Conservation (phyloP, 306 rosid genomes). For the Cucumis melo region DNA sequence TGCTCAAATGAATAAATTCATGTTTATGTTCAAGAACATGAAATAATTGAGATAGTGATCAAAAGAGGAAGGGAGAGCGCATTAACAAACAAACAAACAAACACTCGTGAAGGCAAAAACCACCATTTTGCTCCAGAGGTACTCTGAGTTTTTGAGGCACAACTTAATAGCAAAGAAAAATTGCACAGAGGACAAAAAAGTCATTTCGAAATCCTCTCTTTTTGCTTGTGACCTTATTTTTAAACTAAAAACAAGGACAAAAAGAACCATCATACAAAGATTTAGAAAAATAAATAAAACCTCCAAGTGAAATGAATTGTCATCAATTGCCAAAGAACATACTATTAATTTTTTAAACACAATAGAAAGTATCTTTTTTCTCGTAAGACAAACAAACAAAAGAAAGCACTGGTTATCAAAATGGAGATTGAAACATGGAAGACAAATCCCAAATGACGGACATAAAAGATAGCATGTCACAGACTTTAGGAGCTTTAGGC, state of each 20-base stretch:
- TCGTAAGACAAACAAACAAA: background rate
- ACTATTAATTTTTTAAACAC: background rate
- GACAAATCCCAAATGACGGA: conserved; percentile 21
- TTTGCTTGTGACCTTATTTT: background rate
- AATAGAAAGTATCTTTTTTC: background rate
- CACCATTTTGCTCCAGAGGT: background rate
- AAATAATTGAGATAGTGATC: background rate
- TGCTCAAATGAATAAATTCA: background rate
- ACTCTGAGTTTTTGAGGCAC: background rate
- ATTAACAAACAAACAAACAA: background rate
- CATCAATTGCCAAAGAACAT: background rate
- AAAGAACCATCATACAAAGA: background rate
- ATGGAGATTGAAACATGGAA: background rate
- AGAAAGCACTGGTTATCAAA: background rate
- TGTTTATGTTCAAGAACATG: background rate
- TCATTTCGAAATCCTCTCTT: background rate
- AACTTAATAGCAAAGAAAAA: background rate
- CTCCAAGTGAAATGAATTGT: background rate
- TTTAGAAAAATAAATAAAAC: background rate
- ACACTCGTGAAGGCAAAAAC: background rate
- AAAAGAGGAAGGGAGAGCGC: background rate
- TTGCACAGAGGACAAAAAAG: background rate
- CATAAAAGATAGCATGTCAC: conserved; percentile 89
- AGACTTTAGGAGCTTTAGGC: conserved; percentile 88
- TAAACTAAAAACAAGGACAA: background rate